These are phyloP conservation scores for Collybiopsis luxurians DNA, from an alignment of 768 basidiomycete species.

Conservation along the genomic window DNA sequence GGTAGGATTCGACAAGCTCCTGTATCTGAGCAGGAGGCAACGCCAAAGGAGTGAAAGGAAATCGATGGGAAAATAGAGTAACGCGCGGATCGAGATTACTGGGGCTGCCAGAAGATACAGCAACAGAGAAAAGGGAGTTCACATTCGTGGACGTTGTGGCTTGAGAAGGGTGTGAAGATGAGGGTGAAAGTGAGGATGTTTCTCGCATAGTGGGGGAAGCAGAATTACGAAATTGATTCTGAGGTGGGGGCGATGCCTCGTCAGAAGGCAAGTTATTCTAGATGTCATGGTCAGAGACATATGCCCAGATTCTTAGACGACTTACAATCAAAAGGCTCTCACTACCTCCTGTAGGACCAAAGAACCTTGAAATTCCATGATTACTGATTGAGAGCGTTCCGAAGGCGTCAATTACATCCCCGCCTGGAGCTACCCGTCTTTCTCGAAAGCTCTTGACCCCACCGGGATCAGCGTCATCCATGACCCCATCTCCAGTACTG, in stretches of 20 bases:
- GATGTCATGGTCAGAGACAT: not conserved
- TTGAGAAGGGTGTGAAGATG: constrained; percentile 1
- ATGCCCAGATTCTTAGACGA: not conserved
- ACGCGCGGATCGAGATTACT: not conserved
- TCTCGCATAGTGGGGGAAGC: not conserved
- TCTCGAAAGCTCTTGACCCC: not conserved
- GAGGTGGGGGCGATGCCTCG: not conserved
- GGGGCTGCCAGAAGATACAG: not conserved
- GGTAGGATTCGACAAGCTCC: constrained; percentile 47
- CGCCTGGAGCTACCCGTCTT: not conserved
- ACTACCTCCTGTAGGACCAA: constrained; percentile 41
- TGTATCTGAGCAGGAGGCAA: constrained; percentile 38
- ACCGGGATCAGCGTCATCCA: not conserved
- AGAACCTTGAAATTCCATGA: constrained; percentile 34
- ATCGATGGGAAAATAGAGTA: constrained; percentile 48
- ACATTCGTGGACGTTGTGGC: not conserved
- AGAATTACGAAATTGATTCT: not conserved
- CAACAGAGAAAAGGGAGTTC: not conserved
- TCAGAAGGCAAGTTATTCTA: not conserved
- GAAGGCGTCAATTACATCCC: constrained; percentile 27
- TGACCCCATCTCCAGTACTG: not conserved
- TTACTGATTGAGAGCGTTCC: constrained; percentile 37
- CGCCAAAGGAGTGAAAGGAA: constrained; percentile 65
- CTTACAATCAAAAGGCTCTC: constrained; percentile 26
- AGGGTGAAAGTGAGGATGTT: not conserved